Percentiles rank a stretch among this genome's conserved stretches.
These are phyloP conservation scores for Teunomyces cretensis DNA, from an alignment of 805 yeast species.

Conservation along the genomic window DNA sequence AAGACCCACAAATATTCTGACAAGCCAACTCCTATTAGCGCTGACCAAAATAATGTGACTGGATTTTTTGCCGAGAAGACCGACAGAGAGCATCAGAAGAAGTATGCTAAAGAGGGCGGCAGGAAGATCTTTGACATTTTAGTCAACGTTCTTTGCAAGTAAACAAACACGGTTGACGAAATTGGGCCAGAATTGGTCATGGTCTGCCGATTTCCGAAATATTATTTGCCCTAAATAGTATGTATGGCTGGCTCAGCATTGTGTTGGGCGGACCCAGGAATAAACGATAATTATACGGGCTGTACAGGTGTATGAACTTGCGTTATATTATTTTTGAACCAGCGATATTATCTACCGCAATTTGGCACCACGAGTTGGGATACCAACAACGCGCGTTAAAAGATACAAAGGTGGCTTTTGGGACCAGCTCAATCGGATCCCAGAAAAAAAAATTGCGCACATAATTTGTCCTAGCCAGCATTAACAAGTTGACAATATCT, in stretches of 20 bases:
- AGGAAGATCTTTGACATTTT: constrained; percentile 9
- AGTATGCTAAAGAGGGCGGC: constrained; percentile 28
- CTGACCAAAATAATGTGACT: constrained; percentile 23
- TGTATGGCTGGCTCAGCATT: background rate
- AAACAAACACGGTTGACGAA: background rate
- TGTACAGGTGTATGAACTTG: no score
- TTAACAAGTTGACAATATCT: no score
- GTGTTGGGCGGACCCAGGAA: background rate
- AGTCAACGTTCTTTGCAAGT: background rate
- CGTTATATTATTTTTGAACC: background rate
- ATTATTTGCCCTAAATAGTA: background rate
- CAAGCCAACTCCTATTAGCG: constrained; percentile 31
- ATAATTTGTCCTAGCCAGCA: no score
- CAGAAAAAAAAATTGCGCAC: no score
- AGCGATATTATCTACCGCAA: background rate
- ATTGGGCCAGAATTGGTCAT: no score
- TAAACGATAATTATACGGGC: background rate
- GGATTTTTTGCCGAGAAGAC: constrained; percentile 28
- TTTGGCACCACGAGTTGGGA: no score
- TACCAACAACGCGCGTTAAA: background rate
- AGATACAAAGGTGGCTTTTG: no score
- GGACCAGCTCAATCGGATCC: background rate
- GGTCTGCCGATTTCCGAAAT: no score
- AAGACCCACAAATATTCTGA: constrained; percentile 31
- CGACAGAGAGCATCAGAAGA: constrained; percentile 29